These are phyloP conservation scores for Croton setiger DNA, from an alignment of 441 rosid species.

Conservation along the genomic window DNA sequence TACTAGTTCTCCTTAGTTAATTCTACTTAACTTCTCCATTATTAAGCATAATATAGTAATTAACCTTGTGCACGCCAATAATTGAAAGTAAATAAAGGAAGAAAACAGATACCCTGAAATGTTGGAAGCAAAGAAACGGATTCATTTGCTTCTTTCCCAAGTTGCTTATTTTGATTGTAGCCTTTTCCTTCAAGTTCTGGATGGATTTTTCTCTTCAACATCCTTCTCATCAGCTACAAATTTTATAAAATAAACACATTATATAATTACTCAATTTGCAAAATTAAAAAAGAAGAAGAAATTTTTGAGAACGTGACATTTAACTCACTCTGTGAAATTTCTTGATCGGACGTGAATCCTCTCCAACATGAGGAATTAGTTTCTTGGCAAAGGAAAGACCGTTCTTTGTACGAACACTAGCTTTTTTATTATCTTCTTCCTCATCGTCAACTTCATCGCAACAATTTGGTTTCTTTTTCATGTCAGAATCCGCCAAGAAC, in stretches of 20 bases:
- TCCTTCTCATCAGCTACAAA: conserved; percentile 67
- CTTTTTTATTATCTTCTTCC: conserved; percentile 22
- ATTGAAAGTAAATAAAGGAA: too few relatives aligned
- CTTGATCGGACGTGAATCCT: conserved; percentile 62
- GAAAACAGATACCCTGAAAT: conserved; percentile 36
- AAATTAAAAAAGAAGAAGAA: background rate
- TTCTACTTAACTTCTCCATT: background rate
- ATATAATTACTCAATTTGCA: too few relatives aligned
- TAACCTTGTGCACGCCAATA: too few relatives aligned
- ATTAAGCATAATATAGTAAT: background rate
- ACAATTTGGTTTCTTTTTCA: conserved; percentile 29
- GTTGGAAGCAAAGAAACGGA: conserved; percentile 46
- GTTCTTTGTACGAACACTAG: conserved; percentile 25
- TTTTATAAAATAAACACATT: background rate
- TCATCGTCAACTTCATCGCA: conserved; percentile 9
- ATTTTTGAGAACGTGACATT: too few relatives aligned
- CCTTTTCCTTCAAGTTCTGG: conserved; percentile 62
- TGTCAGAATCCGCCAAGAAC: conserved; percentile 59
- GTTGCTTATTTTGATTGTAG: conserved; percentile 23
- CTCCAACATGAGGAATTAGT: conserved; percentile 47
- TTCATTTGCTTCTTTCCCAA: conserved; percentile 33
- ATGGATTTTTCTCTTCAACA: conserved; percentile 87
- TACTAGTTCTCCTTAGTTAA: background rate
- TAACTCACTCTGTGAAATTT: conserved; percentile 54
- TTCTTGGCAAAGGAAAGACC: conserved; percentile 55